phyloP scores from a whole-genome alignment of 1,284 basidiomycete species.

The Malassezia restricta region DNA sequence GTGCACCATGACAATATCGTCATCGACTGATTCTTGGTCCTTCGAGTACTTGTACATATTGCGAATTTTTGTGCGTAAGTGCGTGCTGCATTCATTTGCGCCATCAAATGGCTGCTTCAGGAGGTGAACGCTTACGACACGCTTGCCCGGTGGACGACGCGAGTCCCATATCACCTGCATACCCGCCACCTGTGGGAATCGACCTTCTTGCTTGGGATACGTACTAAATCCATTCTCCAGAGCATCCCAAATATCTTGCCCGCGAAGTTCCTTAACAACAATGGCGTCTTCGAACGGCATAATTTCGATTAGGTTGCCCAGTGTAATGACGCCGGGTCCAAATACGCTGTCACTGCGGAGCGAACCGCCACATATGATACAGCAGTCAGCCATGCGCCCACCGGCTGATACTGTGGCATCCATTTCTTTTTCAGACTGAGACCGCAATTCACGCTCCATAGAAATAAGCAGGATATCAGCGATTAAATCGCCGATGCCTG shows the following conservation, averaged over 20 bases:
- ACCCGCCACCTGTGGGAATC: conserved; percentile 79
- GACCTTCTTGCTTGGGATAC: conserved; percentile 84
- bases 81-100: neutral
- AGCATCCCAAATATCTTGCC: conserved; percentile 66
- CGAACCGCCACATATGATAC: conserved; percentile 53
- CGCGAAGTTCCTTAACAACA: conserved; percentile 70
- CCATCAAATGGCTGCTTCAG: conserved; percentile 23
- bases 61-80: conserved; percentile 1
- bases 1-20: conserved; percentile 24
- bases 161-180: conserved; percentile 79
- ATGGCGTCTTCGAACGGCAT: conserved; percentile 73
- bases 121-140: conserved; percentile 29
- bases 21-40: conserved; percentile 45
- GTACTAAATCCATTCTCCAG: conserved; percentile 63
- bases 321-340: conserved; percentile 59
- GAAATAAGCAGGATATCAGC: conserved; percentile 73
- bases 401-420: neutral
- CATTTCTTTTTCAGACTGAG: neutral
- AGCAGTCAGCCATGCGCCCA: conserved; percentile 24
- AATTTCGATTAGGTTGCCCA: conserved; percentile 75
- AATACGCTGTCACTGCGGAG: conserved; percentile 75
- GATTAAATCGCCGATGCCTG: conserved; percentile 73
- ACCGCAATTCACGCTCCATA: conserved; percentile 64
- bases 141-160: conserved; percentile 46
- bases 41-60: neutral